phyloP scores from a whole-genome alignment of 1,139 yeast genomes.

The Geotrichum fermentans region DNA sequence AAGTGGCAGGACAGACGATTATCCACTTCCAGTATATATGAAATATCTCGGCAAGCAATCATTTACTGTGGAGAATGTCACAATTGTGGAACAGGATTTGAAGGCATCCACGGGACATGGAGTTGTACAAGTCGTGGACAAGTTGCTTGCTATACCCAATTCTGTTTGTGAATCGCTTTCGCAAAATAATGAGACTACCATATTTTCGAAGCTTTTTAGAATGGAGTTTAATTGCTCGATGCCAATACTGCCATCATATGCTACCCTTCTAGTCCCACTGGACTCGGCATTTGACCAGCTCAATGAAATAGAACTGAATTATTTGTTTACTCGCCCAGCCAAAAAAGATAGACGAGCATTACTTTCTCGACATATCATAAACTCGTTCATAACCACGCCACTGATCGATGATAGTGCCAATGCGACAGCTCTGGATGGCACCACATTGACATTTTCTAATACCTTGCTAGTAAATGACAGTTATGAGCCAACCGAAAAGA shows the following conservation, averaged over 20 bases:
- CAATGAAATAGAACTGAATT: slow-evolving; percentile 45
- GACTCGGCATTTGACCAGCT: slow-evolving; percentile 41
- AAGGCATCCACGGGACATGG: slow-evolving; percentile 67
- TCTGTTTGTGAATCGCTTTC: slow-evolving; percentile 43
- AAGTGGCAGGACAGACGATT: not conserved
- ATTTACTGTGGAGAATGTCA: slow-evolving; percentile 40
- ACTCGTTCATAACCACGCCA: slow-evolving; percentile 23
- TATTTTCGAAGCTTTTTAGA: slow-evolving; percentile 28
- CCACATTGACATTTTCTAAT: slow-evolving; percentile 22
- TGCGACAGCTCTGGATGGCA: slow-evolving; percentile 29
- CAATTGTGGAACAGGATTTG: slow-evolving; percentile 59
- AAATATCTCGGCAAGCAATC: slow-evolving; percentile 10
- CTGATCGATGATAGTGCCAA: slow-evolving; percentile 33
- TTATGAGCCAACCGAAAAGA: slow-evolving; percentile 38
- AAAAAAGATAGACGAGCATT: slow-evolving; percentile 37
- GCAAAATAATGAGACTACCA: slow-evolving; percentile 23
- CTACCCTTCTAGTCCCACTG: slow-evolving; percentile 46
- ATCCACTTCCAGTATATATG: slow-evolving; percentile 15
- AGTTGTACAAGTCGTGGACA: slow-evolving; percentile 66
- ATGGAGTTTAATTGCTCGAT: slow-evolving; percentile 27
- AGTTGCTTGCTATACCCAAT: slow-evolving; percentile 45
- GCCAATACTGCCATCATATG: slow-evolving; percentile 19
- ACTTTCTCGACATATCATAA: slow-evolving; percentile 38
- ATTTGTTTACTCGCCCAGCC: slow-evolving; percentile 42
- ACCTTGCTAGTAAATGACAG: slow-evolving; percentile 27